phyloP scores from a whole-genome alignment of 176 grass and related monocot species.

The Triticum dicoccoides region DNA sequence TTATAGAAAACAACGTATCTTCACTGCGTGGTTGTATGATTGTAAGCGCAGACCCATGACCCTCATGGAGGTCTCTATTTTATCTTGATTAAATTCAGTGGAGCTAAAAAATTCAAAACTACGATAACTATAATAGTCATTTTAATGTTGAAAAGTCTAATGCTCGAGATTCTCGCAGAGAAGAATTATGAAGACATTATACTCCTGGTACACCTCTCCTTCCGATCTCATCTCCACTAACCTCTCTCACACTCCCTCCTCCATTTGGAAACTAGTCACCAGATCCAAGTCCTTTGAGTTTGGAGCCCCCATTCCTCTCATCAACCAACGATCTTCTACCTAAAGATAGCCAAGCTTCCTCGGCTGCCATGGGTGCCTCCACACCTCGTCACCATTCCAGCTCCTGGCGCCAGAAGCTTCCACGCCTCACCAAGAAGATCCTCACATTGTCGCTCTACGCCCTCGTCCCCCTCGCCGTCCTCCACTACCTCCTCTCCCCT shows the following conservation, averaged over 20 bases:
- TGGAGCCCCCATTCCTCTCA: neutral
- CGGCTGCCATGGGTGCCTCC: neutral
- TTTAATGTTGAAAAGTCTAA: neutral
- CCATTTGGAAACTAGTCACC: neutral
- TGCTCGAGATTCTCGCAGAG: neutral
- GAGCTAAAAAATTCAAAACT: too few species aligned
- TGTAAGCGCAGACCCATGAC: too few species aligned
- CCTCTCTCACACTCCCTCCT: neutral
- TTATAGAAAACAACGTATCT: too few species aligned
- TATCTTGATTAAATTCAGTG: too few species aligned
- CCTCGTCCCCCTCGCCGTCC: neutral
- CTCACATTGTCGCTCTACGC: neutral
- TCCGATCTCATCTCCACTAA: neutral
- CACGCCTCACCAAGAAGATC: neutral
- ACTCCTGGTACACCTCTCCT: neutral
- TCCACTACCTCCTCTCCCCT: slow-evolving; percentile 14
- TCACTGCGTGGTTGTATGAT: too few species aligned
- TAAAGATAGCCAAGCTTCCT: slow-evolving; percentile 3
- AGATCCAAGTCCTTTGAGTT: neutral
- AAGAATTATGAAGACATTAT: neutral
- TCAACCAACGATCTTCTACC: neutral
- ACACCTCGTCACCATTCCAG: slow-evolving; percentile 4
- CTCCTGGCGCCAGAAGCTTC: neutral
- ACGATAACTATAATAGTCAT: neutral
- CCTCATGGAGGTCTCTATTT: too few species aligned